Base-by-base conservation (phyloP, 371 early-diverging fungal genomes). In the Nosema granulosis region DNA sequence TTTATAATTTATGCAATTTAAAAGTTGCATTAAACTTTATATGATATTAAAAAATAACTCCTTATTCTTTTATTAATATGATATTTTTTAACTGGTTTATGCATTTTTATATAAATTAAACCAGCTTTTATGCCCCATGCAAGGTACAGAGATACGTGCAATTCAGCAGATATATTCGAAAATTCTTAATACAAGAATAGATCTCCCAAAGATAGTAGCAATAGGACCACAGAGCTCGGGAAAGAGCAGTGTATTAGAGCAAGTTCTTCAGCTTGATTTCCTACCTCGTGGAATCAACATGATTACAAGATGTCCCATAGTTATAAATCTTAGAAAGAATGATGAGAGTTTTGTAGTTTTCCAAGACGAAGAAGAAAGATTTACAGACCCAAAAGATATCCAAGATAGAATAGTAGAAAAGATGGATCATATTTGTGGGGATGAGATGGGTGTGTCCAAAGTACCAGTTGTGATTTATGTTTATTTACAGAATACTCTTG, bases 291-390 rank as follows among this genome's bases (percentile, higher is more conserved):
- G 99, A 29, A 86, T 84, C 51, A 95, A 96, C 84, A 93, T 98
- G 93, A 96, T 98, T 12, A 97, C 97, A 1, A 88, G 94, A 66
- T 88, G 99, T 66, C 99, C 99, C 1, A 92, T 98, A 70, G 94
- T 97, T 79, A 87, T 98, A 68, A 94, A 97, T 26, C 88, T 97
- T 51, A 89, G 94, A 57, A 75, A 70, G 56, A 24, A 43, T 0
- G 93, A 93, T 0, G 87, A 90, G 29, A 84, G 90, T 1, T 16
- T 34, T 32, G 58, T 35, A 61, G 31, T 43, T 13, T 51, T 54
- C 50, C 28, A 68, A 22, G 43, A 68, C 34, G 49, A 51, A 32
- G 87, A 88, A 32, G 3, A 34, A 20, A 28, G 26, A 3, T 49
- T 51, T 16, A 32, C 20, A n/a, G 59, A 92, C 73, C 89, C 95